phyloP scores from a whole-genome alignment of 1,284 basidiomycete genomes.

The Trichosporon asahii region DNA sequence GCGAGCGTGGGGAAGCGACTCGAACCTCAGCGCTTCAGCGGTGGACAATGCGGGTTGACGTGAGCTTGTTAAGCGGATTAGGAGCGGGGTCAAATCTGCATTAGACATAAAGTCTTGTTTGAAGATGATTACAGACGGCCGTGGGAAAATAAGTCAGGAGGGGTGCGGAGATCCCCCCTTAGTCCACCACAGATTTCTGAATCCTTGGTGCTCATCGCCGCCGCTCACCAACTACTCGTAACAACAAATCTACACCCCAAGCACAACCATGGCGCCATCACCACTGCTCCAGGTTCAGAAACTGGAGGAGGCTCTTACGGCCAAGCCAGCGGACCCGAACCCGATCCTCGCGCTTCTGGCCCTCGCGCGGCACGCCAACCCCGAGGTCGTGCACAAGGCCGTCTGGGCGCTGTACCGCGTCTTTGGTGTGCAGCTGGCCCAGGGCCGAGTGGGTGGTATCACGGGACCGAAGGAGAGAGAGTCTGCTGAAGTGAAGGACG shows the following conservation, averaged over 20 bases:
- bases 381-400: slow-evolving; percentile 65
- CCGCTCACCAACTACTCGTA: neutral
- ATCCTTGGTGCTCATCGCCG: neutral
- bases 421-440: slow-evolving; percentile 65
- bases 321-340: slow-evolving; percentile 64
- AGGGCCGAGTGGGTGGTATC: slow-evolving; percentile 57
- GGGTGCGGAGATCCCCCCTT: neutral
- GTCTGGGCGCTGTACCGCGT: slow-evolving; percentile 78
- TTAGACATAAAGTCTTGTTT: neutral
- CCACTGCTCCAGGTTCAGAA: slow-evolving; percentile 28
- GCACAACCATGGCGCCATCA: slow-evolving; percentile 12
- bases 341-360: slow-evolving; percentile 70
- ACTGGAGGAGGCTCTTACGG: slow-evolving; percentile 37
- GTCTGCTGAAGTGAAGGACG: slow-evolving; percentile 1
- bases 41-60: no score
- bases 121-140: neutral
- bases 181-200: slow-evolving; percentile 1
- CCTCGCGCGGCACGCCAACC: slow-evolving; percentile 52
- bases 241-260: neutral
- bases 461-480: slow-evolving; percentile 21
- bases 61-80: neutral
- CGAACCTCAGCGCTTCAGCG: neutral
- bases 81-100: neutral
- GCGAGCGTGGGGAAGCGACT: slow-evolving; percentile 2
- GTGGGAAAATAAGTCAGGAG: neutral